A percentile compares a stretch with the other conserved stretches of the same genome.
phyloP scores from a whole-genome alignment of 441 rosid species.

The Erodium moschatum region DNA sequence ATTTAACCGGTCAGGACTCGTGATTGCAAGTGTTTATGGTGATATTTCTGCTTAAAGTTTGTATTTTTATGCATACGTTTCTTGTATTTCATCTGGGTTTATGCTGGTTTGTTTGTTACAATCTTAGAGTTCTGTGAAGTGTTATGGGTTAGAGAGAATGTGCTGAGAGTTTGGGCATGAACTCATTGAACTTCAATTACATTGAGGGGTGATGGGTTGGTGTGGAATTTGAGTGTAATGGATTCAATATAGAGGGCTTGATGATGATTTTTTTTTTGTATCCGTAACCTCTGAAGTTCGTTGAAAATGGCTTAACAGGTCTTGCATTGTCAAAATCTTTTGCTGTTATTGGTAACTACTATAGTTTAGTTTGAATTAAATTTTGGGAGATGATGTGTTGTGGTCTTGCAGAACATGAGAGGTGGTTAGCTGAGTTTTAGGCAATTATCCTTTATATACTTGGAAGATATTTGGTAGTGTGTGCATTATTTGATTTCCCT shows the following conservation, averaged over 20 bases:
- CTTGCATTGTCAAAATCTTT: not conserved
- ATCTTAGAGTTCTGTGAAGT: not conserved
- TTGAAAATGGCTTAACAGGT: not conserved
- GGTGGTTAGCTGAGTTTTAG: too few species aligned
- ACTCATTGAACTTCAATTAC: not conserved
- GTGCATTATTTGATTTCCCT: too few species aligned
- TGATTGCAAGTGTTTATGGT: not conserved
- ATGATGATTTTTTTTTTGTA: not conserved
- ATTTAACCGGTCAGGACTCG: not conserved
- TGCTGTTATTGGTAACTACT: not conserved
- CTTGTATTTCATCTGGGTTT: not conserved
- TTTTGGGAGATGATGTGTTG: not conserved
- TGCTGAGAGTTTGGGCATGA: not conserved
- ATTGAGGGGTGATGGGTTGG: not conserved
- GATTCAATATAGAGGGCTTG: not conserved
- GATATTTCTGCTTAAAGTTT: not conserved
- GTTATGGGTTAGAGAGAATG: not conserved
- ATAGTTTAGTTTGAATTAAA: not conserved
- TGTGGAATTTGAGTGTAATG: not conserved
- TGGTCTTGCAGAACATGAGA: too few species aligned
- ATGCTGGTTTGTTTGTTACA: not conserved
- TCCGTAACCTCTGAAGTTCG: not conserved
- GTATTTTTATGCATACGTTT: not conserved
- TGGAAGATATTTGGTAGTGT: too few species aligned
- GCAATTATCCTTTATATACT: too few species aligned